Base-by-base conservation (phyloP, 768 basidiomycete species). In the Collybia mongolica region DNA sequence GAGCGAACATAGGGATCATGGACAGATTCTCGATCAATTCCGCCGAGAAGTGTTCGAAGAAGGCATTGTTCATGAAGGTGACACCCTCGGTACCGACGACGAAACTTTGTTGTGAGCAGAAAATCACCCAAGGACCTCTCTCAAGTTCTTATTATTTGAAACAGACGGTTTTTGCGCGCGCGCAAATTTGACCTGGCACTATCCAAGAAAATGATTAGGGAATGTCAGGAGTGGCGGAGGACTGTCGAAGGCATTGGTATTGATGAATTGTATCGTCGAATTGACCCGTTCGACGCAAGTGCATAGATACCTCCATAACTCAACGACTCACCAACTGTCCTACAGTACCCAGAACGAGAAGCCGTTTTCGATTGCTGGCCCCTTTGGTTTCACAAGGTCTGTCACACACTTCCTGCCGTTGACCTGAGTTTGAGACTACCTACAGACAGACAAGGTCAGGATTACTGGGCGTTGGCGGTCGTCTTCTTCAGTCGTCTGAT, bases 361-460 rank as follows among this genome's bases (percentile, higher is more conserved):
- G 75, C 77, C 1, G 80, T 90, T 6, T 88, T 88, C 55, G 80
- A 86, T 46, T 82, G 79, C 54, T 90, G 88, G 88, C 86, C 86
- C 2, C 79, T 89, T 72, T 88, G 79, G 71, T 89, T 86, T 57
- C 88, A 90, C 65, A 89, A 88, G 72, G 86, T 81, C 44, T 24
- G 76, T 54, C 32, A 23, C 26, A 23, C 20, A 23, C 9, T 11
- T 23, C 14, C 26, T 26, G 22, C 5, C 32, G 28, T 24, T 48
- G 7, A 14, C 38, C 41, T 8, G 20, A 14, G 6, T 53, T 14
- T 32, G 11, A 47, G 19, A 9, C 17, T 15, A 39, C 18, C n/a
- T 3, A 29, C 53, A 87, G 82, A 84, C 81, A 42, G 87, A 90
- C 68, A 89, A 87, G 76, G 85, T 84, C 46, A 51, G 69, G 24